Evolutionary conservation across 345 rosid species (phyloP).

Genomic region (Toxicodendron radicans): DNA sequence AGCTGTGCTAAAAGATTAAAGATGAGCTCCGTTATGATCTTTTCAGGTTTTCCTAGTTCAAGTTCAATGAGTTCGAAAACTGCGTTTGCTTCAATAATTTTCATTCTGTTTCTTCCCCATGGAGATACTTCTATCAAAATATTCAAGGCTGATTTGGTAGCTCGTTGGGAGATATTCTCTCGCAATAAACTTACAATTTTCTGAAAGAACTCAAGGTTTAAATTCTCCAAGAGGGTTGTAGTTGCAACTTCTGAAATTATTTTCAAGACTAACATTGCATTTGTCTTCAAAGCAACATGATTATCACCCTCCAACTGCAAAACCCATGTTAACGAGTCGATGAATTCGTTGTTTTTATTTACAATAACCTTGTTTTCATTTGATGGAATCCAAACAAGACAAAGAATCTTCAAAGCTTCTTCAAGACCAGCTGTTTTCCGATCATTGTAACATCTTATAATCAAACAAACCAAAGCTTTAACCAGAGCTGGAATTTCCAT

Average conservation of each 20-base stretch:
- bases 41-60: slow-evolving; percentile 49
- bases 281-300: slow-evolving; percentile 20
- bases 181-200: slow-evolving; percentile 23
- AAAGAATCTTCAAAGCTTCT: slow-evolving; percentile 38
- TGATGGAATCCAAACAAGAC: slow-evolving; percentile 31
- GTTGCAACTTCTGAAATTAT: slow-evolving; percentile 19
- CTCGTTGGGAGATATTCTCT: slow-evolving; percentile 31
- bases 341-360: slow-evolving; percentile 29
- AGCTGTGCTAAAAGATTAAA: slow-evolving; percentile 43
- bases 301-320: slow-evolving; percentile 7
- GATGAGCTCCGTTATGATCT: slow-evolving; percentile 42
- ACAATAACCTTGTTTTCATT: slow-evolving; percentile 31
- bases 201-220: slow-evolving; percentile 34
- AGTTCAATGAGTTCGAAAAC: slow-evolving; percentile 47
- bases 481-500: slow-evolving; percentile 37
- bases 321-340: slow-evolving; percentile 45
- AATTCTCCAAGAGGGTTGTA: slow-evolving; percentile 23
- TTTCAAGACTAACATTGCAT: slow-evolving; percentile 31
- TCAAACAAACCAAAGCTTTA: slow-evolving; percentile 27
- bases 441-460: slow-evolving; percentile 27
- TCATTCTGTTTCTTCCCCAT: slow-evolving; percentile 40
- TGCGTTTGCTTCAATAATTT: slow-evolving; percentile 42
- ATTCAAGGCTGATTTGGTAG: slow-evolving; percentile 37
- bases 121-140: slow-evolving; percentile 34
- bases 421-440: slow-evolving; percentile 25